A percentile compares a stretch with the other conserved stretches of the same genome.
These are phyloP conservation scores for Brachypodium distachyon DNA, from an alignment of 202 grass and related monocot genomes.

Conservation along the genomic window DNA sequence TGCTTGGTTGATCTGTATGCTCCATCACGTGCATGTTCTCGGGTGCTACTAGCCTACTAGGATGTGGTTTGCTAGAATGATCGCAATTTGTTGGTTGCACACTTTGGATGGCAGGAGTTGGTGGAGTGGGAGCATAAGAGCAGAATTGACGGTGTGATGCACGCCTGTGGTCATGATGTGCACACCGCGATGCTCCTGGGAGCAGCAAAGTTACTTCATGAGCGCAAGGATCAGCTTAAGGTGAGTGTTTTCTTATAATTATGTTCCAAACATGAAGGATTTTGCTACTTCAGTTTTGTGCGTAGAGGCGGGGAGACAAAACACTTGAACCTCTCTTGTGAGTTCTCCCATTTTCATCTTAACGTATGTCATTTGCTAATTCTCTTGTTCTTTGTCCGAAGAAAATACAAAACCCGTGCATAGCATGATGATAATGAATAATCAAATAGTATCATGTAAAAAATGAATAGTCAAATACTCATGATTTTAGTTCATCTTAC, in stretches of 20 bases:
- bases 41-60: neutral
- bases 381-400: neutral
- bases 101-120: conserved; percentile 35
- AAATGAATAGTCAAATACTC: neutral
- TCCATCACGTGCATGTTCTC: neutral
- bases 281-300: neutral
- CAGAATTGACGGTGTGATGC: conserved; percentile 82
- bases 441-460: neutral
- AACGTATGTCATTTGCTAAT: neutral
- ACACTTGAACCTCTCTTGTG: neutral
- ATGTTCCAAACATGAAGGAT: neutral
- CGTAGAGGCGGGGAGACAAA: neutral
- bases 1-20: neutral
- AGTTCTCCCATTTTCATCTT: neutral
- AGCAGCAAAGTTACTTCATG: conserved; percentile 76
- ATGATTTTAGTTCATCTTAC: neutral
- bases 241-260: conserved; percentile 5
- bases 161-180: conserved; percentile 83
- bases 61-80: neutral
- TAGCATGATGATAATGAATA: neutral
- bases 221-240: conserved; percentile 62
- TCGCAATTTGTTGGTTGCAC: neutral
- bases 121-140: conserved; percentile 96
- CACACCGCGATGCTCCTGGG: conserved; percentile 88
- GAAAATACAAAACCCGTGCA: neutral